Evolutionary conservation across 83 land plant genomes (phyloP).

Genomic region (Diphasiastrum complanatum): DNA sequence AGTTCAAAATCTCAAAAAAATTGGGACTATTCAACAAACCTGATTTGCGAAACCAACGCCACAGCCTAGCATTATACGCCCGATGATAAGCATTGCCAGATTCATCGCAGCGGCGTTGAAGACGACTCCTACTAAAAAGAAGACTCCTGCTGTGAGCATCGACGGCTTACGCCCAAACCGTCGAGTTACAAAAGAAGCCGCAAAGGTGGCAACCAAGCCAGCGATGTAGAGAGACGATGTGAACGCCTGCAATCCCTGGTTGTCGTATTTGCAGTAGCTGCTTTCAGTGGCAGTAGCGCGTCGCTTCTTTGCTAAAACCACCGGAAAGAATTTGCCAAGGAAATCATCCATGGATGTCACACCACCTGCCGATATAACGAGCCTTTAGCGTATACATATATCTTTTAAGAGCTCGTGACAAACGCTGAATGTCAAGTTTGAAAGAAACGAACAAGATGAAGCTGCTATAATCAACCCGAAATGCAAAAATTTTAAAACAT

Average conservation of each 20-base stretch:
- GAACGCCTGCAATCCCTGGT: conserved; percentile 23
- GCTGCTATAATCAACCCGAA: too few relatives aligned
- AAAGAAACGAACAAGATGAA: too few relatives aligned
- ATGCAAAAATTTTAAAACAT: too few relatives aligned
- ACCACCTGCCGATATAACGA: too few relatives aligned
- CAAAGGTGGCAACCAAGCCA: conserved; percentile 29
- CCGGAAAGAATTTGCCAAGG: conserved; percentile 30
- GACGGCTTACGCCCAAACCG: conserved; percentile 18
- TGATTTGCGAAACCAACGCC: conserved; percentile 34
- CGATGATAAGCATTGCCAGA: conserved; percentile 26
- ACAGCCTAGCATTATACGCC: conserved; percentile 24
- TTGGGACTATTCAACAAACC: too few relatives aligned
- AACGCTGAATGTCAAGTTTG: too few relatives aligned
- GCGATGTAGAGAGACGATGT: conserved; percentile 42
- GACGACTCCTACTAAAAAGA: conserved; percentile 20
- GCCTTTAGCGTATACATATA: too few relatives aligned
- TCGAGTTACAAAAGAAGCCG: conserved; percentile 27
- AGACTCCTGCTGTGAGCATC: not conserved
- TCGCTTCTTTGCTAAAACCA: conserved; percentile 22
- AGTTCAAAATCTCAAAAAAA: too few relatives aligned
- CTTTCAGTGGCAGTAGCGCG: not conserved
- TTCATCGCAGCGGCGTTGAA: conserved; percentile 23
- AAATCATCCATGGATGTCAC: conserved; percentile 34
- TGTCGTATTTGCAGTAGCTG: conserved; percentile 36
- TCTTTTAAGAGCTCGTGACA: too few relatives aligned